Evolutionary conservation across 495 filamentous ascomycete genomes (phyloP).

Genomic region (Penicillium waksmanii): DNA sequence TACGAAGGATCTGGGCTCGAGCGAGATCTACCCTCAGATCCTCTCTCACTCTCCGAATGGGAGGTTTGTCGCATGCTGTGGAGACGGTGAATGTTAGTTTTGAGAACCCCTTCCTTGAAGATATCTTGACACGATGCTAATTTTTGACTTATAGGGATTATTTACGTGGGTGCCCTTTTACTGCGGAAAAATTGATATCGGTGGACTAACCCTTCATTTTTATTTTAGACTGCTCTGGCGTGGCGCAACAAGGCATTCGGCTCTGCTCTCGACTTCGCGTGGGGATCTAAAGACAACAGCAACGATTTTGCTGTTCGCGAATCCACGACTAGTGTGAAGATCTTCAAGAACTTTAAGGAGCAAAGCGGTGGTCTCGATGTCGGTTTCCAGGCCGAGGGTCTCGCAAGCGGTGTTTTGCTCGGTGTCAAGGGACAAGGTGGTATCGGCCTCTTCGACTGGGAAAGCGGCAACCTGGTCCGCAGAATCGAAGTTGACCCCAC

Average conservation of each 20-base stretch:
- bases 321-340: constrained; percentile 88
- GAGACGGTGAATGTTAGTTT: constrained; percentile 86
- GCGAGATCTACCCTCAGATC: constrained; percentile 95
- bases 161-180: not conserved
- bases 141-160: constrained; percentile 1
- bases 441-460: constrained; percentile 96
- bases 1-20: constrained; percentile 91
- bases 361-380: constrained; percentile 88
- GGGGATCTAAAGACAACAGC: constrained; percentile 96
- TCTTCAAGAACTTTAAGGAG: constrained; percentile 97
- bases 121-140: not conserved
- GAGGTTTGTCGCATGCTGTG: constrained; percentile 94
- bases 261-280: constrained; percentile 92
- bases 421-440: constrained; percentile 94
- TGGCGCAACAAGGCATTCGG: constrained; percentile 99
- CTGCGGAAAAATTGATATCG: not conserved
- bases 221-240: constrained; percentile 95
- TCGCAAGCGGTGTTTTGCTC: constrained; percentile 87
- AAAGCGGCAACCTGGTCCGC: constrained; percentile 82
- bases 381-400: constrained; percentile 91
- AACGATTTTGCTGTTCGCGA: constrained; percentile 98
- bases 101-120: not conserved
- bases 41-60: constrained; percentile 96
- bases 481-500: constrained; percentile 95
- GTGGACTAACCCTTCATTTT: not conserved